These are phyloP conservation scores for Stenogyne calaminthoides DNA, from an alignment of 305 asterid species.

Conservation along the genomic window DNA sequence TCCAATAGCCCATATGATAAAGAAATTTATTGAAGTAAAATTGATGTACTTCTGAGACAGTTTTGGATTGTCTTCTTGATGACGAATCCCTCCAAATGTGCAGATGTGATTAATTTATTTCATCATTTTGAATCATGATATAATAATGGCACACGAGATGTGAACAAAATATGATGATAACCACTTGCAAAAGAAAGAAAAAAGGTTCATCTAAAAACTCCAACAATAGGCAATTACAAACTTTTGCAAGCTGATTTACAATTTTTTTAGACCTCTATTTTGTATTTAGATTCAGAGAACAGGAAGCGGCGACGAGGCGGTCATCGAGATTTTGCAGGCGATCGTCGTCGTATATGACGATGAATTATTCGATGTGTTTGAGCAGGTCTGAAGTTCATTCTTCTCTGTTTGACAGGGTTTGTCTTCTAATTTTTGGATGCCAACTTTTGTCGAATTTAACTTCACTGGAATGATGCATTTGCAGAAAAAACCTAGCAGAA, in stretches of 20 bases:
- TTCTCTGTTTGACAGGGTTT: constrained; percentile 35
- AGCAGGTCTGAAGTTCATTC: constrained; percentile 48
- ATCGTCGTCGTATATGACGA: constrained; percentile 22
- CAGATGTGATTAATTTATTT: neutral
- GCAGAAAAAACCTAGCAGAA: constrained; percentile 54
- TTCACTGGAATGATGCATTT: constrained; percentile 59
- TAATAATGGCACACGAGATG: neutral
- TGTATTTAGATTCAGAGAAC: constrained; percentile 36
- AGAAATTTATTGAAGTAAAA: too few species aligned
- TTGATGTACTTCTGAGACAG: too few species aligned
- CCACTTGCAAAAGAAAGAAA: neutral
- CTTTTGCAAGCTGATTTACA: constrained; percentile 21
- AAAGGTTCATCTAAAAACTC: neutral
- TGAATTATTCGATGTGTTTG: constrained; percentile 37
- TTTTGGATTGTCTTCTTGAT: too few species aligned
- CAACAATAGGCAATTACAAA: constrained; percentile 36
- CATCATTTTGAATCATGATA: neutral
- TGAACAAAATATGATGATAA: neutral
- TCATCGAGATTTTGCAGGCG: constrained; percentile 32
- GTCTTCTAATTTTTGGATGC: constrained; percentile 48
- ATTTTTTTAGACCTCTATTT: constrained; percentile 23
- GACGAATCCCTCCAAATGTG: neutral
- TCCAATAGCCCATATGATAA: too few species aligned
- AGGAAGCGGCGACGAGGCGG: constrained; percentile 48
- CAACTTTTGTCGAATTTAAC: constrained; percentile 52